Evolutionary conservation across 306 rosid genomes (phyloP), one percentile per base, ranked within the genome.

Genomic region (Ormosia emarginata): DNA sequence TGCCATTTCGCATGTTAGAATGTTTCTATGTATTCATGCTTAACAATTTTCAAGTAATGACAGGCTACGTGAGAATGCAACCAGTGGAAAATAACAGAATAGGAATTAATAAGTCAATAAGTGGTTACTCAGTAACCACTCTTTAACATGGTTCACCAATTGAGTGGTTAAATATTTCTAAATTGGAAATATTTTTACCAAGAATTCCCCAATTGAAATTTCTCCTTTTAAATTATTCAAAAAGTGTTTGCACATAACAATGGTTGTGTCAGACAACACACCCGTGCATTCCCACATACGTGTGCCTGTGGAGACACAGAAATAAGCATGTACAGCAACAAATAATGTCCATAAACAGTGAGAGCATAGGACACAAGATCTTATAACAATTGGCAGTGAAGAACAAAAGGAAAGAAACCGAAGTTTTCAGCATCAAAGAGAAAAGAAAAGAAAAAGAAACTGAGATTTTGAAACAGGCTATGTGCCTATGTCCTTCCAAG

Each of bases 401-500:
- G 62, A 75, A n/a, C n/a, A 30, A 57, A 64, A 64, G 40, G 17
- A 64, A 46, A 39, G 47, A 44, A 37, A 67, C 58, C 14, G 32
- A 39, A 40, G 15, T 24, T 46, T 66, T 33, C 34, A 29, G 39
- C 17, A 32, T 12, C 18, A 69, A 14, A n/a, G 34, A 67, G 62
- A 32, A 17, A 67, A 43, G 11, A 43, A 43, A 47, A 40, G 44
- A 74, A 14, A 63, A 49, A 74, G 13, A 70, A 50, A 57, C 24
- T 8, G 41, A 24, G 10, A 72, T 52, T 41, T 73, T 11, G 18
- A 36, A 78, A 78, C 33, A 71, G 70, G 69, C 14, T 63, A 46
- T 41, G 52, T 59, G 57, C 58, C 15, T 37, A 58, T 67, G 53
- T 41, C 79, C 57, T 79, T 68, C 58, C 67, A 71, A 82, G 39